A percentile compares a stretch with the other conserved stretches of the same genome.
phyloP scores from a whole-genome alignment of 106 monocot species.

The Apostasia ramifera region DNA sequence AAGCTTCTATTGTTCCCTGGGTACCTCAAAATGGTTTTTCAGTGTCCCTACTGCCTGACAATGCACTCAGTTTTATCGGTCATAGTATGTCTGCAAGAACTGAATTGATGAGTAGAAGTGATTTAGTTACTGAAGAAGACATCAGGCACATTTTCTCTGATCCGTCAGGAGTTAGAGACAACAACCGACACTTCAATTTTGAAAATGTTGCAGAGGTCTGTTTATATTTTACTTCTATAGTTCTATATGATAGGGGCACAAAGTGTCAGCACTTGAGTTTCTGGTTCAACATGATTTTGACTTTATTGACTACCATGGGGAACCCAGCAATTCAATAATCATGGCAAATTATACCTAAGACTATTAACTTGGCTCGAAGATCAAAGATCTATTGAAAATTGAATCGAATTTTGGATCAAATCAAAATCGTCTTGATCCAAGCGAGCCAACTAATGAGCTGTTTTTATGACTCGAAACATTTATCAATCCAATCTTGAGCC shows the following conservation, averaged over 20 bases:
- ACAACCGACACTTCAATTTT: background rate
- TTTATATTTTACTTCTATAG: background rate
- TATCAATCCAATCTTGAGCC: too few relatives aligned
- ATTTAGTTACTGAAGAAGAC: background rate
- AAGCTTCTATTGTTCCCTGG: background rate
- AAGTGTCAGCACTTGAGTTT: background rate
- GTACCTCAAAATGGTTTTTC: too few relatives aligned
- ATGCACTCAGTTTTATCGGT: background rate
- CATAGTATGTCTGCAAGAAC: background rate
- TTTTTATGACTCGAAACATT: too few relatives aligned
- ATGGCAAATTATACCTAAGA: background rate
- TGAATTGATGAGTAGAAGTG: background rate
- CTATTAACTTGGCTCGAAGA: background rate
- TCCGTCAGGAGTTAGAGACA: background rate
- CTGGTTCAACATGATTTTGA: too few relatives aligned
- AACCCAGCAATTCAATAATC: too few relatives aligned
- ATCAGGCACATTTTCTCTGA: background rate
- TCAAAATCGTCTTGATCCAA: too few relatives aligned
- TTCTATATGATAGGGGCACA: background rate
- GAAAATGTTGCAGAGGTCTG: conserved; percentile 5
- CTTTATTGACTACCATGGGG: too few relatives aligned
- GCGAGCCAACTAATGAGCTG: too few relatives aligned
- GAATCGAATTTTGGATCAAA: too few relatives aligned
- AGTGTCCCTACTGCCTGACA: background rate
- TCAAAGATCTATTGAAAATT: too few relatives aligned